phyloP scores from a whole-genome alignment of 2,329 filamentous ascomycete genomes.

The Pseudogymnoascus destructans region DNA sequence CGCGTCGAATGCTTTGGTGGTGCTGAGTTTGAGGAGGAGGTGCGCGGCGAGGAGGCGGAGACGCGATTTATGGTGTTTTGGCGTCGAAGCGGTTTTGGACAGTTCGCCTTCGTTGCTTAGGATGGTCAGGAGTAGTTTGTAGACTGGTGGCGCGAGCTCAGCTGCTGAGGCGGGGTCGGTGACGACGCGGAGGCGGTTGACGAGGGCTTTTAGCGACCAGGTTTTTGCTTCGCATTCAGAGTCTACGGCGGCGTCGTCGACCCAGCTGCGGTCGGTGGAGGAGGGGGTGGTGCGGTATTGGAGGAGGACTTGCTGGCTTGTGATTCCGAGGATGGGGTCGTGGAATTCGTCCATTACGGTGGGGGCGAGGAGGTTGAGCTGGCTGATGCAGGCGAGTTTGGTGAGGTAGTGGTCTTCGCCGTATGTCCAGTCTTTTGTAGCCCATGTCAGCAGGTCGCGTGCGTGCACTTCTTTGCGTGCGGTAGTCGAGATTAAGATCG shows the following conservation, averaged over 20 bases:
- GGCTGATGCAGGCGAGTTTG: conserved; percentile 57
- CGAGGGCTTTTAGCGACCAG: conserved; percentile 70
- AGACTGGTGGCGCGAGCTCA: conserved; percentile 52
- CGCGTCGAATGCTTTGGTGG: conserved; percentile 61
- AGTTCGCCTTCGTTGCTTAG: conserved; percentile 68
- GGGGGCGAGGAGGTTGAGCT: conserved; percentile 63
- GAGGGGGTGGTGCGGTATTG: conserved; percentile 51
- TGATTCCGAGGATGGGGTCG: conserved; percentile 67
- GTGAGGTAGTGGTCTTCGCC: conserved; percentile 62
- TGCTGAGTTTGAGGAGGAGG: conserved; percentile 72
- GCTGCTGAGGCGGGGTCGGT: conserved; percentile 40
- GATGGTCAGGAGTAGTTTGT: conserved; percentile 65
- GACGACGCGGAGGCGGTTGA: conserved; percentile 64
- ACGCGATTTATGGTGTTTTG: conserved; percentile 64
- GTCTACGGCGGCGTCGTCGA: conserved; percentile 53
- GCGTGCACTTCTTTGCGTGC: conserved; percentile 75
- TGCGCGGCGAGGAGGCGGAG: conserved; percentile 72
- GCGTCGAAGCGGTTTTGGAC: conserved; percentile 61
- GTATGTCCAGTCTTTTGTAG: conserved; percentile 61
- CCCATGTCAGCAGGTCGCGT: conserved; percentile 66
- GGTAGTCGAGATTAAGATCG: conserved; percentile 62
- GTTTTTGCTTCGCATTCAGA: conserved; percentile 75
- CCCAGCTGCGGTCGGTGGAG: conserved; percentile 49
- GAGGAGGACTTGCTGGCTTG: conserved; percentile 60
- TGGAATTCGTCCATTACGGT: conserved; percentile 59